Conservation (phyloP, 352 stramenopile genomes). For the Globisporangium ultimum region DNA sequence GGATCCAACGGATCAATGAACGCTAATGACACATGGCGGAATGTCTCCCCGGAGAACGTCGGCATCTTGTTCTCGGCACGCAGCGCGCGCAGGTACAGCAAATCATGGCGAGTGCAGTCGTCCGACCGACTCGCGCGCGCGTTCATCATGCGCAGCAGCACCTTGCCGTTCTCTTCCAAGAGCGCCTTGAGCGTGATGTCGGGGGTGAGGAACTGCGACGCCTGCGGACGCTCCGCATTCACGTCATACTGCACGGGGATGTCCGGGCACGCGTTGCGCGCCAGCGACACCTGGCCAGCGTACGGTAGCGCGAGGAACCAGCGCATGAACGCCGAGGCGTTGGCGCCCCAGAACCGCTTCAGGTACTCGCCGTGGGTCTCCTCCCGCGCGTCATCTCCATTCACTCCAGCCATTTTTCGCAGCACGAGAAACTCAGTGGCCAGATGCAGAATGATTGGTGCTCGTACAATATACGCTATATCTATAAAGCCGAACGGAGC, state of each 20-base stretch:
- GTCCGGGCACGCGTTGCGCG: constrained; percentile 80
- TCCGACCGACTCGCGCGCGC: constrained; percentile 61
- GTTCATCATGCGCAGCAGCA: constrained; percentile 72
- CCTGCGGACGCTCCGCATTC: constrained; percentile 35
- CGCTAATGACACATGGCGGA: constrained; percentile 67
- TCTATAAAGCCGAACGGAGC: too few relatives aligned
- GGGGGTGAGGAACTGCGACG: constrained; percentile 65
- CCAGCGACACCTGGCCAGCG: constrained; percentile 63
- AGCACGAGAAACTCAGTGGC: too few relatives aligned
- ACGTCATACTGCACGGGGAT: constrained; percentile 63
- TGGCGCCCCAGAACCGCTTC: constrained; percentile 65
- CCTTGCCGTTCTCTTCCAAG: constrained; percentile 78
- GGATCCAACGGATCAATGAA: constrained; percentile 75
- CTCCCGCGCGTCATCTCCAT: constrained; percentile 16
- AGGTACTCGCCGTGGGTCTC: constrained; percentile 52
- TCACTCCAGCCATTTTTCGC: constrained; percentile 30
- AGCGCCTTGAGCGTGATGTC: constrained; percentile 72
- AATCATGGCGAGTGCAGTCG: constrained; percentile 73
- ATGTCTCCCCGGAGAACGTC: constrained; percentile 82
- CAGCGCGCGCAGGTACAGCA: constrained; percentile 65
- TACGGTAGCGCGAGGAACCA: constrained; percentile 82
- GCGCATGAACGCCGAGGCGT: constrained; percentile 79
- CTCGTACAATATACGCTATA: too few relatives aligned
- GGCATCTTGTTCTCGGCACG: constrained; percentile 67
- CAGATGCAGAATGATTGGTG: too few relatives aligned